Percentiles rank a stretch among this genome's conserved stretches.
phyloP scores from a whole-genome alignment of 139 green algal species.

The Picochlorum sp. region DNA sequence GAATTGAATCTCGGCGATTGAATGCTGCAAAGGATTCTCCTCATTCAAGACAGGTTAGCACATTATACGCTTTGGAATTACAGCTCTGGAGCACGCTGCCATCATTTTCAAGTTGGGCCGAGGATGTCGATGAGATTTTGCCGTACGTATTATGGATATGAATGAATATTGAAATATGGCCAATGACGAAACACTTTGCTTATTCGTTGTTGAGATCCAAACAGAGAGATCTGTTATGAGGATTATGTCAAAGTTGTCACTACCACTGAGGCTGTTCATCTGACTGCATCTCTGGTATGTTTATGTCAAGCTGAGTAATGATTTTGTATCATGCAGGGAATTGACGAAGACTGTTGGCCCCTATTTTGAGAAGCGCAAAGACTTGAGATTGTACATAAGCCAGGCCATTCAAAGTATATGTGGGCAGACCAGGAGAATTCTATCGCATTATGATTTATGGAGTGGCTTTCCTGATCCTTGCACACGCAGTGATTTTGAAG shows the following conservation, averaged over 20 bases:
- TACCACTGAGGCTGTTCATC: constrained; percentile 38
- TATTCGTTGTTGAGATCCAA: constrained; percentile 50
- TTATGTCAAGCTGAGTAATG: too few species aligned
- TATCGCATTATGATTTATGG: constrained; percentile 7
- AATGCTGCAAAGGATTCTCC: background rate
- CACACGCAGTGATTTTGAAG: background rate
- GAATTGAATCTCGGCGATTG: constrained; percentile 33
- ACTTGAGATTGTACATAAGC: constrained; percentile 54
- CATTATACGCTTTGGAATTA: constrained; percentile 32
- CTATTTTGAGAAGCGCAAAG: constrained; percentile 54
- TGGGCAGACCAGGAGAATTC: constrained; percentile 22
- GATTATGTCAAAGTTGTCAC: constrained; percentile 42
- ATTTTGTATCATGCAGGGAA: constrained; percentile 10
- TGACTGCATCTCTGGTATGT: too few species aligned
- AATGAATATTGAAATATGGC: constrained; percentile 1
- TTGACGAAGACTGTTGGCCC: constrained; percentile 36
- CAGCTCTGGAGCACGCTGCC: constrained; percentile 83
- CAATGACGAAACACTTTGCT: constrained; percentile 21
- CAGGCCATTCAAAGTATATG: constrained; percentile 42
- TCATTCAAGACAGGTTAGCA: constrained; percentile 39
- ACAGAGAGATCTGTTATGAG: background rate
- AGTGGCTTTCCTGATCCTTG: constrained; percentile 4
- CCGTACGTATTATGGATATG: constrained; percentile 12
- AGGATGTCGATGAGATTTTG: constrained; percentile 41
- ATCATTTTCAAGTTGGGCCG: constrained; percentile 66